phyloP scores from a whole-genome alignment of 768 basidiomycete species.

The Daedalea quercina region DNA sequence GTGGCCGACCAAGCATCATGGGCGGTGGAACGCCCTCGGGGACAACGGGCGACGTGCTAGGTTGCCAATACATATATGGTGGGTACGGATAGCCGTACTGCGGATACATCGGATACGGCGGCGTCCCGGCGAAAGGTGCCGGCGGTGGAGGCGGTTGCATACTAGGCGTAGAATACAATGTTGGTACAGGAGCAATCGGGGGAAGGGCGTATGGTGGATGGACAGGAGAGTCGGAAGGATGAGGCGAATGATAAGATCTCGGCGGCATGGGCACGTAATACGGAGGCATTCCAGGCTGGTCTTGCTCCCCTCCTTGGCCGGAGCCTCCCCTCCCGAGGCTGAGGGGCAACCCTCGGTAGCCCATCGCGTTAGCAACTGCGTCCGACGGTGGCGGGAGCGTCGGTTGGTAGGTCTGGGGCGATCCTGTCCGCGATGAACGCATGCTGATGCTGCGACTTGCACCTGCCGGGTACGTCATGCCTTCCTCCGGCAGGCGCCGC shows the following conservation, averaged over 20 bases:
- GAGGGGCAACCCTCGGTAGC: neutral
- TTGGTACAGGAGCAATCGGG: constrained; percentile 10
- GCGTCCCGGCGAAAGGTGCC: constrained; percentile 22
- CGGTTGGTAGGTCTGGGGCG: constrained; percentile 11
- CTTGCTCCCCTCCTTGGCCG: neutral
- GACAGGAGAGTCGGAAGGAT: constrained; percentile 11
- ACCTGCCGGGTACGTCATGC: neutral
- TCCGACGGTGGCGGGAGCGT: constrained; percentile 9
- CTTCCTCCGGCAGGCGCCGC: constrained; percentile 36
- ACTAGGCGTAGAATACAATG: constrained; percentile 11
- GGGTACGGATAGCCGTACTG: constrained; percentile 28
- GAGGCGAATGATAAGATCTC: constrained; percentile 16
- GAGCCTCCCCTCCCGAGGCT: neutral
- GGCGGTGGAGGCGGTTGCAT: constrained; percentile 8
- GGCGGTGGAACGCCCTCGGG: constrained; percentile 21
- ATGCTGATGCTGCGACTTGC: constrained; percentile 11
- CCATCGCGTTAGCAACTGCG: constrained; percentile 2
- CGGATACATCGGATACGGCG: constrained; percentile 29
- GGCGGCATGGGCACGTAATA: constrained; percentile 4
- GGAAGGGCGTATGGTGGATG: constrained; percentile 13
- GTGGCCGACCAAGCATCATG: constrained; percentile 25
- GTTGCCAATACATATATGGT: constrained; percentile 33
- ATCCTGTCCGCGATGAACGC: constrained; percentile 12
- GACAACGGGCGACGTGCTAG: constrained; percentile 4
- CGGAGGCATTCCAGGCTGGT: neutral